A percentile compares a stretch with the other conserved stretches of the same genome.
phyloP scores from a whole-genome alignment of 2,329 filamentous ascomycete genomes.

The Bertia moriformis region DNA sequence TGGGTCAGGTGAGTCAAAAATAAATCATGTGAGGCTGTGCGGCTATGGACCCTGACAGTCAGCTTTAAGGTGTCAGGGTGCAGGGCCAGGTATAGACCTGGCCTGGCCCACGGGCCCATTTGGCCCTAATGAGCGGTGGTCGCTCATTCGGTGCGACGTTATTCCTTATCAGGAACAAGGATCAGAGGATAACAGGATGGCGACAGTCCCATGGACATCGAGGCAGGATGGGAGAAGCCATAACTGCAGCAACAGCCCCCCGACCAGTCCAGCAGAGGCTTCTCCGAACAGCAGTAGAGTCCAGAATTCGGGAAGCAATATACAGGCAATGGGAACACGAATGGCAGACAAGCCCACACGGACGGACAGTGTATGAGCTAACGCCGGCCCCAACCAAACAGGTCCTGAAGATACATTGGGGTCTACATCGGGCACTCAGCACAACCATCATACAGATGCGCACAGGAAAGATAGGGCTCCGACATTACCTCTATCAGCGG shows the following conservation, averaged over 20 bases:
- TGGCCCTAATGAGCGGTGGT: too few species aligned
- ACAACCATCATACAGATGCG: conserved; percentile 11
- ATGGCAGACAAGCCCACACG: not conserved
- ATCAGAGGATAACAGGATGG: not conserved
- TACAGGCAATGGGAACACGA: not conserved
- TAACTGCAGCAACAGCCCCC: not conserved
- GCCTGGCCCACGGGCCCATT: too few species aligned
- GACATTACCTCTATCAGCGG: conserved; percentile 12
- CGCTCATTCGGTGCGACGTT: too few species aligned
- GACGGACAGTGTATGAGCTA: not conserved
- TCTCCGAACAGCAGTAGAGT: not conserved
- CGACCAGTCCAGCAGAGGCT: not conserved
- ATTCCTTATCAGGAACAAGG: too few species aligned
- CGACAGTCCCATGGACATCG: not conserved
- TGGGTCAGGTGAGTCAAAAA: too few species aligned
- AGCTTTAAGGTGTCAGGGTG: too few species aligned
- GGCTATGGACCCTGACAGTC: too few species aligned
- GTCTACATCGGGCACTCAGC: conserved; percentile 9
- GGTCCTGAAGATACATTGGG: conserved; percentile 5
- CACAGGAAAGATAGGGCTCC: conserved; percentile 11
- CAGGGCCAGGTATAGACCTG: too few species aligned
- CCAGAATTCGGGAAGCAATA: not conserved
- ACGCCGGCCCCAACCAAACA: conserved; percentile 2
- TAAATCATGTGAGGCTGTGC: too few species aligned
- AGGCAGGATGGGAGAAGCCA: not conserved